Percentiles rank a stretch among this genome's conserved stretches.
Evolutionary conservation across 2,329 filamentous ascomycete species (phyloP).

Genomic region (Colletotrichum destructivum): DNA sequence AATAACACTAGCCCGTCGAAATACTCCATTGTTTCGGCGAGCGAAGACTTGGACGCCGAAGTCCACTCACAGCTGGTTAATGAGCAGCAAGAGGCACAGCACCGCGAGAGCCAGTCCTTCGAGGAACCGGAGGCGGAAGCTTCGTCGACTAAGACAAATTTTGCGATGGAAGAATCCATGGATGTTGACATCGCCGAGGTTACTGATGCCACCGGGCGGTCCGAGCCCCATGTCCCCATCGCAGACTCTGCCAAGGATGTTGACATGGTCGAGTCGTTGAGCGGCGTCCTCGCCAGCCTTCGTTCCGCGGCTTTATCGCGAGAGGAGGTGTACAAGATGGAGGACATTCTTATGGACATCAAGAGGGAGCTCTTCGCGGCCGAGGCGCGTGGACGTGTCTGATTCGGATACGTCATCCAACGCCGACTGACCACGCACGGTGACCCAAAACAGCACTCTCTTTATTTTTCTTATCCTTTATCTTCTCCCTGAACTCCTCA

Average conservation of each 20-base stretch:
- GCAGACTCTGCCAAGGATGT: slow-evolving; percentile 55
- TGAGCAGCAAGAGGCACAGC: slow-evolving; percentile 56
- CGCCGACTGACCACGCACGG: neutral
- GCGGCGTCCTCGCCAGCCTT: slow-evolving; percentile 71
- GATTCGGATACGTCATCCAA: slow-evolving; percentile 24
- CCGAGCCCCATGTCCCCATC: slow-evolving; percentile 24
- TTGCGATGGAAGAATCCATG: slow-evolving; percentile 46
- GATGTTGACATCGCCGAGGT: slow-evolving; percentile 30
- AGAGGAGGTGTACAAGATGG: slow-evolving; percentile 78
- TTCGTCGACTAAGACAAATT: slow-evolving; percentile 3
- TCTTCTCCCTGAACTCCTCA: neutral
- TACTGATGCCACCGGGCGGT: slow-evolving; percentile 3
- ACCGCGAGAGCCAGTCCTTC: slow-evolving; percentile 50
- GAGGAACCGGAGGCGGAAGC: slow-evolving; percentile 44
- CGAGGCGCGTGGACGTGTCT: slow-evolving; percentile 68
- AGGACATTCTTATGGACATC: slow-evolving; percentile 85
- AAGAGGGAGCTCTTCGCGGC: slow-evolving; percentile 82
- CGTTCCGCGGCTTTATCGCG: slow-evolving; percentile 72
- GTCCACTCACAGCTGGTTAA: slow-evolving; percentile 58
- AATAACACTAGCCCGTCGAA: slow-evolving; percentile 24
- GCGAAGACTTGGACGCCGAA: slow-evolving; percentile 57
- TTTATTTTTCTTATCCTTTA: neutral
- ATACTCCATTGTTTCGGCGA: slow-evolving; percentile 24
- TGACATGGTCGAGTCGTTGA: slow-evolving; percentile 68
- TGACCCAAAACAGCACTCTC: neutral